Conservation (phyloP, 192 early-diverging fungal species). For the Diversispora epigaea region DNA sequence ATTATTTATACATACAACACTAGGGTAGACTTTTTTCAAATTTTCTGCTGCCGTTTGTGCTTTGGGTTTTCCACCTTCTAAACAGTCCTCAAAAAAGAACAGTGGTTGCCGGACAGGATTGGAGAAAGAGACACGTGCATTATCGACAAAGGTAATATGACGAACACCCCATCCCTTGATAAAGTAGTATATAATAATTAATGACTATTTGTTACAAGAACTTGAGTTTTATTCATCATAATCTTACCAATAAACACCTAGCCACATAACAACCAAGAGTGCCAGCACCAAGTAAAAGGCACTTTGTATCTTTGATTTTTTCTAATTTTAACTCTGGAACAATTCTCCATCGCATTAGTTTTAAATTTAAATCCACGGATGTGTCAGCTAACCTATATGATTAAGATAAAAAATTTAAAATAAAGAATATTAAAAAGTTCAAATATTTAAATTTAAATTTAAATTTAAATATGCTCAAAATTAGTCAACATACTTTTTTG, state of each 20-base stretch:
- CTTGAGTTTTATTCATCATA: not conserved
- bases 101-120: slow-evolving; percentile 96
- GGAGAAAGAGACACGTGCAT: slow-evolving; percentile 86
- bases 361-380: slow-evolving; percentile 91
- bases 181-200: not conserved
- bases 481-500: slow-evolving; percentile 46
- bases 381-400: slow-evolving; percentile 75
- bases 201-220: not conserved
- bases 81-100: slow-evolving; percentile 85
- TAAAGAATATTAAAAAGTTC: not conserved
- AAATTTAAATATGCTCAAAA: not conserved
- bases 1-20: slow-evolving; percentile 56
- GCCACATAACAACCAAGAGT: slow-evolving; percentile 95
- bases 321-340: slow-evolving; percentile 82
- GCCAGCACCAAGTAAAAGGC: slow-evolving; percentile 88
- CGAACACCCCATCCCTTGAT: slow-evolving; percentile 88
- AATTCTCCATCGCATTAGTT: slow-evolving; percentile 96
- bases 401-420: not conserved
- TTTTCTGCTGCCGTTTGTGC: slow-evolving; percentile 81
- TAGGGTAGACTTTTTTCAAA: slow-evolving; percentile 76
- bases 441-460: not conserved
- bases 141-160: slow-evolving; percentile 93
- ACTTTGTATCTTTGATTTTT: slow-evolving; percentile 72
- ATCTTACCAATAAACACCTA: slow-evolving; percentile 66
- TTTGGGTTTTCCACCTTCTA: slow-evolving; percentile 85